These are phyloP conservation scores for Pseudogymnoascus sp. DNA, from an alignment of 2,329 filamentous ascomycete species.

Conservation along the genomic window DNA sequence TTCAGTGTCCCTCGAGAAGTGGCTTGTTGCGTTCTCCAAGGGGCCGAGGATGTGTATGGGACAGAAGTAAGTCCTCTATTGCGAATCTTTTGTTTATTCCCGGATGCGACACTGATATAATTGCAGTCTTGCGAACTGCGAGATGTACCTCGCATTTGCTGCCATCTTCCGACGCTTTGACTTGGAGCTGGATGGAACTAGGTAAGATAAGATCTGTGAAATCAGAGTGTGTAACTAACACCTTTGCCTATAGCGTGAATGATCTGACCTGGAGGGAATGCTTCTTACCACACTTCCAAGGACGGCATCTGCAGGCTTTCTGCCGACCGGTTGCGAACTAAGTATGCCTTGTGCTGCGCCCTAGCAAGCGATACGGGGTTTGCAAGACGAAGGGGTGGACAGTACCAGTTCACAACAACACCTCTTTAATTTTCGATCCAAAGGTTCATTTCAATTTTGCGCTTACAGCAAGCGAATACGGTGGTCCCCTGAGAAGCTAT, in stretches of 20 bases:
- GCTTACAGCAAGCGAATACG: neutral
- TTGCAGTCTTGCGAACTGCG: conserved; percentile 20
- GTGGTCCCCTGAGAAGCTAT: neutral
- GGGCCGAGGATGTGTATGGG: conserved; percentile 34
- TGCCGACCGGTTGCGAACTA: conserved; percentile 14
- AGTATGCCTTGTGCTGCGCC: neutral
- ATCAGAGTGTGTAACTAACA: neutral
- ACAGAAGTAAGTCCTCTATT: neutral
- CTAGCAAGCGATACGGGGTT: neutral
- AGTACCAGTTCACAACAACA: neutral
- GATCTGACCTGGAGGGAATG: conserved; percentile 26
- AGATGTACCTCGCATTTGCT: conserved; percentile 27
- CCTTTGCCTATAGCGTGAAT: conserved; percentile 1
- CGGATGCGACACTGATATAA: neutral
- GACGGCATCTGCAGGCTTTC: conserved; percentile 19
- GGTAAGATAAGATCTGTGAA: neutral
- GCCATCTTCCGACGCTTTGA: conserved; percentile 27
- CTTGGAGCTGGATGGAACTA: conserved; percentile 22
- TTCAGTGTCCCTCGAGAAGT: conserved; percentile 17
- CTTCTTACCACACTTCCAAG: conserved; percentile 18
- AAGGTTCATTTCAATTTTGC: neutral
- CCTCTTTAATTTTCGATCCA: neutral
- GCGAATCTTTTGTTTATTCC: neutral
- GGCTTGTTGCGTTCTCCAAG: conserved; percentile 35
- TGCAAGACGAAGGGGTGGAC: neutral